A percentile compares a stretch with the other conserved stretches of the same genome.
phyloP scores from a whole-genome alignment of 2,329 filamentous ascomycete genomes.

The Fusarium marasasianum region DNA sequence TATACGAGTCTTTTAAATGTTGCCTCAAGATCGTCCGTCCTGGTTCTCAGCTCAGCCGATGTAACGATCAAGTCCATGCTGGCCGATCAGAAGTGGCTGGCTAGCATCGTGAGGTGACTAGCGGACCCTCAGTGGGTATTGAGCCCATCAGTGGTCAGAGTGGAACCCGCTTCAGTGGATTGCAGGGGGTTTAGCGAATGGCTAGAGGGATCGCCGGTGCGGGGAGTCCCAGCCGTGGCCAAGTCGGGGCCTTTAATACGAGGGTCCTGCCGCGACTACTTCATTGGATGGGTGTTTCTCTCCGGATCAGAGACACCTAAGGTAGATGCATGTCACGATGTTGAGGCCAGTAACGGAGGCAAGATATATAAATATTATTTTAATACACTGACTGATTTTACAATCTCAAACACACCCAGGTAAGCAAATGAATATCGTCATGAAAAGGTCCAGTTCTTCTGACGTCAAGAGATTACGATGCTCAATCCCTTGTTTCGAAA shows the following conservation, averaged over 20 bases:
- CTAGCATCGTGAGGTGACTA: constrained; percentile 6
- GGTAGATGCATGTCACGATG: constrained; percentile 1
- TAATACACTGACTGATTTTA: too few species aligned
- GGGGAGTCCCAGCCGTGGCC: constrained; percentile 33
- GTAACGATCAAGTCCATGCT: constrained; percentile 25
- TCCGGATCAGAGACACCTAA: not conserved
- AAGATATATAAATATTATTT: not conserved
- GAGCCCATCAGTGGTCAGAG: constrained; percentile 3
- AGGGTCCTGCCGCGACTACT: constrained; percentile 26
- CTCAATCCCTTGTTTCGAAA: constrained; percentile 23
- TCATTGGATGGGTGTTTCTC: constrained; percentile 21
- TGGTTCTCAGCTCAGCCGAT: constrained; percentile 16
- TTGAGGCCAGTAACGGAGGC: not conserved
- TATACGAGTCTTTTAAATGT: constrained; percentile 22
- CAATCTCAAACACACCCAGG: not conserved
- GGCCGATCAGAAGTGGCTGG: constrained; percentile 5
- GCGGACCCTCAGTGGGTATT: constrained; percentile 20
- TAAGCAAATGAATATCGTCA: constrained; percentile 24
- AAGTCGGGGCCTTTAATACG: constrained; percentile 32
- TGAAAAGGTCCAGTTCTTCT: constrained; percentile 14
- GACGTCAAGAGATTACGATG: constrained; percentile 36
- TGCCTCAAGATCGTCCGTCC: constrained; percentile 13
- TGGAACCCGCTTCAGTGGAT: constrained; percentile 4
- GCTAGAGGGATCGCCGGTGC: constrained; percentile 32
- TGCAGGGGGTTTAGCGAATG: constrained; percentile 22